These are phyloP conservation scores for Tuber calosporum DNA, from an alignment of 495 filamentous ascomycete species.

Conservation along the genomic window DNA sequence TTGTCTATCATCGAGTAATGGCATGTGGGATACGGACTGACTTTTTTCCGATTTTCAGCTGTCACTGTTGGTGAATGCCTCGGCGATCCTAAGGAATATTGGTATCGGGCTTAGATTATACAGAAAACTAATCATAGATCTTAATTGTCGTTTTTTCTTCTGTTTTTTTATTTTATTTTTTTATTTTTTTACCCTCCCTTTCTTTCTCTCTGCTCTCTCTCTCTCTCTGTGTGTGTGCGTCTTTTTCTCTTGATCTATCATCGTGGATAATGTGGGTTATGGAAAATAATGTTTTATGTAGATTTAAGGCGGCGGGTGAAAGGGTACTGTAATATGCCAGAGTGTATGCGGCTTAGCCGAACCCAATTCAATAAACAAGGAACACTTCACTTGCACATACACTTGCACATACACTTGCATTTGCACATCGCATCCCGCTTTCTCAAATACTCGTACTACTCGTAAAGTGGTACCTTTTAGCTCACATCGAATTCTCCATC, in stretches of 20 bases:
- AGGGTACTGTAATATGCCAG: neutral
- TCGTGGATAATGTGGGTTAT: neutral
- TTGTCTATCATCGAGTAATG: neutral
- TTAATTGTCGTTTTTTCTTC: neutral
- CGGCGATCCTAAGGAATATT: slow-evolving; percentile 23
- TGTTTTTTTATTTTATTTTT: neutral
- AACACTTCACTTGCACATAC: neutral
- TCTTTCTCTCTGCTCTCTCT: neutral
- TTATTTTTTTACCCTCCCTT: neutral
- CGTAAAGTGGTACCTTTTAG: neutral
- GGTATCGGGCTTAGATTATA: slow-evolving; percentile 24
- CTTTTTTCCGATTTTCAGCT: slow-evolving; percentile 4
- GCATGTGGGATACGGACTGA: slow-evolving; percentile 11
- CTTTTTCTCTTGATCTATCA: neutral
- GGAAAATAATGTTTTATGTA: neutral
- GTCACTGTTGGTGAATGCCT: slow-evolving; percentile 35
- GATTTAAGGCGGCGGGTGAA: neutral
- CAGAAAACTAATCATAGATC: neutral
- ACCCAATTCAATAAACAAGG: neutral
- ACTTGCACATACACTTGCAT: neutral
- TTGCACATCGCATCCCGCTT: neutral
- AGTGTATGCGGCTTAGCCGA: neutral
- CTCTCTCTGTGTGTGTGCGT: too few species aligned
- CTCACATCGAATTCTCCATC: neutral
- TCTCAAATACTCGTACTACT: too few species aligned